Evolutionary conservation across 345 rosid genomes (phyloP).

Genomic region (Zanthoxylum bungeanum): DNA sequence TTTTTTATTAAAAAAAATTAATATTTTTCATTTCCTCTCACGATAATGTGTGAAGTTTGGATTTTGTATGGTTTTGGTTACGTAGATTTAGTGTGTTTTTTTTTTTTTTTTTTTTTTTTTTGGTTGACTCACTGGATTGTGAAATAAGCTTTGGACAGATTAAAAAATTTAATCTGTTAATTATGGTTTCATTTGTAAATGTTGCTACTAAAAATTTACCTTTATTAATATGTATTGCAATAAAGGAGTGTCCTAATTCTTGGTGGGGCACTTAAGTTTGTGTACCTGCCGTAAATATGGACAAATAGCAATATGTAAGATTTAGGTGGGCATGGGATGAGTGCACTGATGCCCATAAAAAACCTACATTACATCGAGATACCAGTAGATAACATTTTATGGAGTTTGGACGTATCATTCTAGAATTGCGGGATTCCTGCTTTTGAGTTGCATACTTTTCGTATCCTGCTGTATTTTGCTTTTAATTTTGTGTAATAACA

Average conservation of each 20-base stretch:
- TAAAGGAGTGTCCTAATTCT: conserved; percentile 32
- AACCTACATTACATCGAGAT: conserved; percentile 8
- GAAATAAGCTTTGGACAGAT: too few species aligned
- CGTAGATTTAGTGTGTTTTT: background rate
- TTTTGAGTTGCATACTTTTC: background rate
- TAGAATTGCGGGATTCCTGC: background rate
- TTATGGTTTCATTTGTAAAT: background rate
- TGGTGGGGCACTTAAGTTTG: conserved; percentile 29
- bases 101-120: too few species aligned
- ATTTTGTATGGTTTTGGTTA: background rate
- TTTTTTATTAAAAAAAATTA: background rate
- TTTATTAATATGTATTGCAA: too few species aligned
- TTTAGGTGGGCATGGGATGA: conserved; percentile 27
- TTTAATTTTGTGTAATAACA: background rate
- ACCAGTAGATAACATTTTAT: background rate
- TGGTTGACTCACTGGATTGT: background rate
- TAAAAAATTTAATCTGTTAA: too few species aligned
- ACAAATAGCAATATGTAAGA: conserved; percentile 27
- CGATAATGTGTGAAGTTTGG: background rate
- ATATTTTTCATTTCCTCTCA: background rate
- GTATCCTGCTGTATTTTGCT: background rate
- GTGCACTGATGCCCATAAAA: conserved; percentile 28
- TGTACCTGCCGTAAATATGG: conserved; percentile 35
- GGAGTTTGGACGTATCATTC: background rate
- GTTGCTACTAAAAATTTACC: background rate